These are phyloP conservation scores for Apiotrichum mycotoxinovorans DNA, from an alignment of 1,284 basidiomycete genomes.

Conservation along the genomic window DNA sequence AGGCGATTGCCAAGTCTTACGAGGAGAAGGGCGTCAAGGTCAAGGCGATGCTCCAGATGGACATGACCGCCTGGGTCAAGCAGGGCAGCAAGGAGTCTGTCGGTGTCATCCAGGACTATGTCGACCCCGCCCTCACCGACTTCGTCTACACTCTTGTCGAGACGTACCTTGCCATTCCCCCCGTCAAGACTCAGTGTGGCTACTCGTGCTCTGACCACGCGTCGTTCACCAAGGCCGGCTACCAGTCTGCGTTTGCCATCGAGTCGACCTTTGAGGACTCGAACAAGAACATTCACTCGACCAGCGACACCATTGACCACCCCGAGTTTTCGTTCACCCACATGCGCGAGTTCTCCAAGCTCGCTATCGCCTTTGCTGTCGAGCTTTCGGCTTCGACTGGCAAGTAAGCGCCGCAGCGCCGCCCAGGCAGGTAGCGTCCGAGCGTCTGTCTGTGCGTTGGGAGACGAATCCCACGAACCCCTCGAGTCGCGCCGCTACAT, in stretches of 20 bases:
- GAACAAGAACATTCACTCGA: constrained; percentile 77
- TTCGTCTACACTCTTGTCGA: constrained; percentile 70
- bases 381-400: constrained; percentile 56
- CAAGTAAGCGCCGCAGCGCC: background rate
- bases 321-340: constrained; percentile 74
- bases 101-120: constrained; percentile 86
- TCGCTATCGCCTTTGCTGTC: constrained; percentile 77
- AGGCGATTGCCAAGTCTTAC: constrained; percentile 82
- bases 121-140: constrained; percentile 64
- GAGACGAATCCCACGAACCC: background rate
- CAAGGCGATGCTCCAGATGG: constrained; percentile 80
- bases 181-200: constrained; percentile 65
- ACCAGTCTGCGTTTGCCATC: constrained; percentile 73
- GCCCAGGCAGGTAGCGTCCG: no score
- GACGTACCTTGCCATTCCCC: constrained; percentile 58
- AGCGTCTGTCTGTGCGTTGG: background rate
- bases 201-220: constrained; percentile 87
- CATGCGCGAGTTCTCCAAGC: constrained; percentile 69
- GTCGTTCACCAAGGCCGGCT: constrained; percentile 80
- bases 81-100: constrained; percentile 78
- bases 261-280: constrained; percentile 51
- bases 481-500: background rate
- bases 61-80: constrained; percentile 94
- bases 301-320: constrained; percentile 76
- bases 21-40: constrained; percentile 63